Evolutionary conservation across 768 basidiomycete genomes (phyloP), one percentile per base, ranked within the genome.

Genomic region (Tricholomella constricta): DNA sequence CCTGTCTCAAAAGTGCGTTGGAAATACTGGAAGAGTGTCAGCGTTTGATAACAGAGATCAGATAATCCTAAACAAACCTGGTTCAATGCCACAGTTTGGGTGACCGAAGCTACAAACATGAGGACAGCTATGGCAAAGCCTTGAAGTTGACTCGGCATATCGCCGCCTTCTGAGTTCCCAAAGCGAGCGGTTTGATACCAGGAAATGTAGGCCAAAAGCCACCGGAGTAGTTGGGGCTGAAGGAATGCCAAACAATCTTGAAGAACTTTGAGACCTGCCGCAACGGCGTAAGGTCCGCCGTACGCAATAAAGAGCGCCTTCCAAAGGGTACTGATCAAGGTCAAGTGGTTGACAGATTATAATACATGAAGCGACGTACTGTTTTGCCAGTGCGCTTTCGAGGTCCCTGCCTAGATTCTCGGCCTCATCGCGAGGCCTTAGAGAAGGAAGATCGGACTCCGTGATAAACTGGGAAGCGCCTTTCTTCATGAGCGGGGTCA

Each of bases 181-280:
- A 75, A 75, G 15, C 77, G 75, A 6, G 80, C 62, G 36, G 64
- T 70, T 61, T 89, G 88, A 67, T 96, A 97, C 2, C 72, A 69
- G 0, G 90, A 84, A 40, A 98, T 94, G 65, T 91, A 98, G 8
- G 80, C 71, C 45, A 98, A 76, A 4, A 98, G 73, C 62, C 83
- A 78, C 6, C 90, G 83, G 20, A 98, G 80, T 2, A 97, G 77
- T 64, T 94, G 88, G 0, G 96, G 96, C 64, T 98, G 95, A 6
- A 84, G 67, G 70, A 97, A 98, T 0, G 85, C 83, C 17, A 98
- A 73, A 23, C 74, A 71, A 64, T 98, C 96, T 65, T 94, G 91
- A 1, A 79, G 27, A n/a, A 89, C 53, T 69, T 96, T 97, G 43
- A 95, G 74, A 19, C 65, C 42, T 0, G 76, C 80, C 0, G 89